Base-by-base conservation (phyloP, 176 grass and related monocot species). In the Echinochloa phyllopogon region DNA sequence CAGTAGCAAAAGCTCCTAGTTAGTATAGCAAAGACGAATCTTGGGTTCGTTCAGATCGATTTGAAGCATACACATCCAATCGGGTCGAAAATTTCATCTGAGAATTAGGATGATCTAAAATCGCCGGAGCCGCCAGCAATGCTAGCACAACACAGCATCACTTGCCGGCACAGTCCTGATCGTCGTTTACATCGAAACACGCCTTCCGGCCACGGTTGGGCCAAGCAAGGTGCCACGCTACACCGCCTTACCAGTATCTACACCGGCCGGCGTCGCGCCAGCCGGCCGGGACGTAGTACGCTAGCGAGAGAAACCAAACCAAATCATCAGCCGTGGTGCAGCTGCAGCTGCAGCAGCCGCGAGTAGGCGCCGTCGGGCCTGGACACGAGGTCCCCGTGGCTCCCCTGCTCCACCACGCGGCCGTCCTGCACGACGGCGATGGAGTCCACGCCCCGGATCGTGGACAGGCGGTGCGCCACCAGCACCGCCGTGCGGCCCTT, bases 381-480 rank as follows among this genome's bases (percentile, higher is more conserved):
- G 3, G 89, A 68, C 20, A 92, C 79, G 55, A 97, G 86, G 42
- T 97, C 94, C 14, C 85, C 71, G 77, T 97, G 94, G 87, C 87
- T 92, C 10, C 94, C 94, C 69, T 94, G 92, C 81, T 97, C 92
- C 45, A 89, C 83, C 17, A 94, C 85, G 64, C 90, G 83, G 0
- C 94, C 90, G 24, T 97, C 94, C 67, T 94, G 94, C 61, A 97
- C 86, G 4, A 97, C 90, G 4, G 85, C 87, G 44, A 97, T 92
- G 21, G 39, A 74, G 70, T 97, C 92, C 0, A 97, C 94, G 25
- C 83, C 84, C 4, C 92, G 85, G 63, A 97, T 94, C 0, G 92
- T 97, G 0, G 89, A 94, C 15, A 94, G 86, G 17, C 94, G 85
- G 77, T 97, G 94, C 24, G 92, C 94, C 42, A 97, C 90, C 44